Evolutionary conservation across 2,329 filamentous ascomycete genomes (phyloP), one percentile per base, ranked within the genome.

Genomic region (Onygenales sp.): DNA sequence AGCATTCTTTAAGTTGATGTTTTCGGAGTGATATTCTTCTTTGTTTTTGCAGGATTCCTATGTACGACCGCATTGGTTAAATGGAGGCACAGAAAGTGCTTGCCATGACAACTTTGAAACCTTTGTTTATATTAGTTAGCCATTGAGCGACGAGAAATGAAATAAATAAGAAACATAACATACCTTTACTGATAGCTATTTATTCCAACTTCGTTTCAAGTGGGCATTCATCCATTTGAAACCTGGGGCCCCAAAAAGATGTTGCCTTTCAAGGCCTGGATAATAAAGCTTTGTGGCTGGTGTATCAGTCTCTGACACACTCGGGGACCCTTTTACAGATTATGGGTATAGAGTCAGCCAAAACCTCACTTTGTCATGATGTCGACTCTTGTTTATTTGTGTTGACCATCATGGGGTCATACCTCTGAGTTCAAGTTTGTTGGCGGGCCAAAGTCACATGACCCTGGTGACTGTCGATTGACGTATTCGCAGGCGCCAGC

Each of bases 1-100:
- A 72, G 74, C 46, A 81, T 93, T 61, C 72, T 83, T 65, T 89
- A 72, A 73, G 14, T 33, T 11, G 7, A 33, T 14, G 6, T 43
- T 27, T 27, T 27, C 21, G 21, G 21, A 27, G 21, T 32, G 31
- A 17, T 46, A 14, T 35, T 47, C 14, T 35, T 47, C 14, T 47
- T 38, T 2, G 21, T 38, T 11, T 39, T 6, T 47, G 33, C 32
- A 35, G 32, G 21, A 27, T 27, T 27, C 21, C 21, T 27, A 27
- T 17, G 17, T 17, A 17, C 3, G 21, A 27, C 21, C 21, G 21
- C 21, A 27, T 5, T 27, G 21, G 21, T 27, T 27, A 39, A 10
- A n/a, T 39, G 6, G 13, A n/a, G 36, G 36, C 9, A 39, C 36
- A 39, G 3, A 27, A 3, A 27, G 21, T 27, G 21, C 21, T 27